Evolutionary conservation across 2,329 filamentous ascomycete genomes (phyloP).

Genomic region (Aotearoamyces nothofagi): DNA sequence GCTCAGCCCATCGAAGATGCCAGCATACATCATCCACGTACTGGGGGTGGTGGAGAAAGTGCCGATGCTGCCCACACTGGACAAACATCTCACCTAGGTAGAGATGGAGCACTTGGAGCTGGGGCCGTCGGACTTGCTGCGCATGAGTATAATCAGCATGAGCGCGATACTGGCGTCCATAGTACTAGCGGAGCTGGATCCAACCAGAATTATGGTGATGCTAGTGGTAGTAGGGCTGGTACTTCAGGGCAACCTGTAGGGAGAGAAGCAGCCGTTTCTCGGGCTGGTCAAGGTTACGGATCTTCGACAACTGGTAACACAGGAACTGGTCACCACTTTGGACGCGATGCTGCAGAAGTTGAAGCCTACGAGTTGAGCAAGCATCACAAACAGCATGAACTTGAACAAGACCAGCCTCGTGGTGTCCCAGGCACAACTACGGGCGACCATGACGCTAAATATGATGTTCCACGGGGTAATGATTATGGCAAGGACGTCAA

Average conservation of each 20-base stretch:
- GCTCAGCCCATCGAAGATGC: not conserved
- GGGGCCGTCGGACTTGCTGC: not conserved
- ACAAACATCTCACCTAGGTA: constrained; percentile 8
- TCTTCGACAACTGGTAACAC: constrained; percentile 5
- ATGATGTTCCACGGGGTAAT: constrained; percentile 18
- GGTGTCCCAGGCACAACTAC: no score
- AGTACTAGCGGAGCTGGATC: no score
- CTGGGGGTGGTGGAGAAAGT: constrained; percentile 14
- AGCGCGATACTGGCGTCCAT: no score
- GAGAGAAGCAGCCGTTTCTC: no score
- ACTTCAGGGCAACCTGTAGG: no score
- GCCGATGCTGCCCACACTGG: constrained; percentile 6
- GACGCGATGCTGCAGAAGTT: constrained; percentile 6
- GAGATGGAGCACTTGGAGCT: constrained; percentile 4
- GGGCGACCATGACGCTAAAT: no score
- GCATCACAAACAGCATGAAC: constrained; percentile 6
- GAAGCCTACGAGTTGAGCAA: constrained; percentile 7
- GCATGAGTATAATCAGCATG: constrained; percentile 3
- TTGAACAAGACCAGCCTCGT: constrained; percentile 1
- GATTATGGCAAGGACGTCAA: constrained; percentile 9
- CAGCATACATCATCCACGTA: constrained; percentile 5
- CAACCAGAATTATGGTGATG: not conserved
- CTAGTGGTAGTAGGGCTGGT: not conserved
- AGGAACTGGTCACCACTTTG: constrained; percentile 4
- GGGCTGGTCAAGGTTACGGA: no score